phyloP scores from a whole-genome alignment of 805 yeast genomes.

The Nakazawaea sp. region DNA sequence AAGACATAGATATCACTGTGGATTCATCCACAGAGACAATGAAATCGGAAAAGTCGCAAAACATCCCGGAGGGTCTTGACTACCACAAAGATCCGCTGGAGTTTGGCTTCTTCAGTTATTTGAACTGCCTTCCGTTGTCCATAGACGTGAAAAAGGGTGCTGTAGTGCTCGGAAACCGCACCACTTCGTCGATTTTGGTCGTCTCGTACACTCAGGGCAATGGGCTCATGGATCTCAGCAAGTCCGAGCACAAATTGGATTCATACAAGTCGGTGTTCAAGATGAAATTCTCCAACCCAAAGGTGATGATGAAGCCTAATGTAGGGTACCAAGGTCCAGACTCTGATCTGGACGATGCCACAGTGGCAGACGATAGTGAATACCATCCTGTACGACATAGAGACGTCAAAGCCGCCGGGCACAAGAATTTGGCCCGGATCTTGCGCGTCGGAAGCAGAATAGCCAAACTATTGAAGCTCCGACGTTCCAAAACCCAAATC shows the following conservation, averaged over 20 bases:
- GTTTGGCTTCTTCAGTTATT: slow-evolving; percentile 13
- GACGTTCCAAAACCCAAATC: neutral
- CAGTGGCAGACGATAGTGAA: neutral
- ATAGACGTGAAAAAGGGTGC: slow-evolving; percentile 60
- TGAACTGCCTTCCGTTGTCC: slow-evolving; percentile 53
- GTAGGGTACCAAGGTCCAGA: slow-evolving; percentile 42
- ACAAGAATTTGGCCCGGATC: slow-evolving; percentile 1
- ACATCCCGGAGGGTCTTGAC: neutral
- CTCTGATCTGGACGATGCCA: neutral
- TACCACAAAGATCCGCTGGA: neutral
- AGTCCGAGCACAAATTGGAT: slow-evolving; percentile 45
- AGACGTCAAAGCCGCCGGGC: slow-evolving; percentile 6
- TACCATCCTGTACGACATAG: slow-evolving; percentile 3
- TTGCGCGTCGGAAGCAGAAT: neutral
- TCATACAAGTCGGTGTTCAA: slow-evolving; percentile 40
- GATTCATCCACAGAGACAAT: neutral
- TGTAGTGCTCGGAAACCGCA: slow-evolving; percentile 69
- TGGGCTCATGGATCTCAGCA: slow-evolving; percentile 52
- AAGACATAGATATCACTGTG: neutral
- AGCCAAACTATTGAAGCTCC: neutral
- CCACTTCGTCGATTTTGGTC: slow-evolving; percentile 68
- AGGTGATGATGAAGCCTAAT: slow-evolving; percentile 62
- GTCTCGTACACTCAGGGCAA: slow-evolving; percentile 47
- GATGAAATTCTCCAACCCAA: slow-evolving; percentile 43
- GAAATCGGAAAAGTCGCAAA: neutral